Conservation (phyloP, 805 yeast genomes). For the Candida qinlingensis region DNA sequence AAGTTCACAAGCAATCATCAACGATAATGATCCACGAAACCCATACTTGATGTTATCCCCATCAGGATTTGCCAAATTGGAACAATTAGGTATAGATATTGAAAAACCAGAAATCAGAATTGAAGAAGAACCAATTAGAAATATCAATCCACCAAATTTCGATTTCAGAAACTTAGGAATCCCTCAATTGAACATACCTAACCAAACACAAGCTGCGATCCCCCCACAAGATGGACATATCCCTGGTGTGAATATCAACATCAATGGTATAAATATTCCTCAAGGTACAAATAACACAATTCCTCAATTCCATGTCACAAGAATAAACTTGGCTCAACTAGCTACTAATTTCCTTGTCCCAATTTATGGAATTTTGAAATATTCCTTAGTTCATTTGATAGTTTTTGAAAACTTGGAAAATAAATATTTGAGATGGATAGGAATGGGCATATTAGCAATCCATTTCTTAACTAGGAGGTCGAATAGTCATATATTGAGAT, state of each 20-base stretch:
- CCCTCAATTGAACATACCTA: background rate
- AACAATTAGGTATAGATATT: conserved; percentile 14
- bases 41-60: conserved; percentile 26
- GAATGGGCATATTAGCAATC: background rate
- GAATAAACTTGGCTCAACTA: background rate
- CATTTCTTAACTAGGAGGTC: conserved; percentile 2
- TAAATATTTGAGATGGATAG: background rate
- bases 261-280: background rate
- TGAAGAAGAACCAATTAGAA: background rate
- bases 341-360: background rate
- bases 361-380: background rate
- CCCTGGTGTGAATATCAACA: background rate
- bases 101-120: conserved; percentile 14
- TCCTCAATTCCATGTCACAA: background rate
- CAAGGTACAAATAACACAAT: background rate
- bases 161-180: background rate
- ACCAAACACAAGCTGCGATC: background rate
- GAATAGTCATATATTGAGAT: background rate
- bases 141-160: too few species aligned
- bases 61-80: conserved; percentile 22
- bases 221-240: background rate
- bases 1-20: conserved; percentile 21
- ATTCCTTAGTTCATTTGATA: background rate
- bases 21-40: conserved; percentile 18
- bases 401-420: background rate